Base-by-base conservation (phyloP, 257 asterid genomes). In the Catharanthus roseus region DNA sequence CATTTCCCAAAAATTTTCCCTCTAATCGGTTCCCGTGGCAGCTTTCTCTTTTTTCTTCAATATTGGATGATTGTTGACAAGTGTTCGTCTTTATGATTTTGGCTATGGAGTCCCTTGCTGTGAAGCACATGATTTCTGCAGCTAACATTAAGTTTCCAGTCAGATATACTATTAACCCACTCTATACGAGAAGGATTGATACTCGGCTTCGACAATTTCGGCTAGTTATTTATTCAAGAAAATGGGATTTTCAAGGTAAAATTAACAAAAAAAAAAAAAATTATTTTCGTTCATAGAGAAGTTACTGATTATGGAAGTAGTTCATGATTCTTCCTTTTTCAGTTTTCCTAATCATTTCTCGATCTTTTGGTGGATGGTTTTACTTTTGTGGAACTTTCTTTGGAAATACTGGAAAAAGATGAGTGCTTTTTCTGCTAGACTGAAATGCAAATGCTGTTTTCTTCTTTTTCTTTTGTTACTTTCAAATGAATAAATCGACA, bases 201-300 rank as follows among this genome's bases (percentile, higher is more conserved):
- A 38, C 53, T 29, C 74, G 39, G 51, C 67, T 73, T 64, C 80
- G 71, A 18, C 64, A 42, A 42, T 73, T 72, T 36, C 80, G 82
- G 13, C 67, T 79, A 13, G 56, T 69, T 58, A 72, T 81, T 62
- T 71, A 38, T 61, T 72, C 85, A 34, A 86, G 80, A 61, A 85
- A 77, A 77, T 82, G 87, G 45, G 81, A 76, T 60, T 86, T 88
- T 77, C 96, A 81, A 83, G 93, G 95, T 90, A 77, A 74, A 66
- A 60, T 36, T 63, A 4, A 49, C 11, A n/a, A n/a, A 23, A 21
- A 10, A 0, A 15, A 41, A 6, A 38, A 19, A 3, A 7, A 6
- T 8, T 53, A 21, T n/a, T 12, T 13, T 13, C 51, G 19, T 29
- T 45, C 15, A 5, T 55, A 3, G 12, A 23, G 62, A 42, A 42